Evolutionary conservation across 1,284 basidiomycete genomes (phyloP).

Genomic region (Cutaneotrichosporon dermatis): DNA sequence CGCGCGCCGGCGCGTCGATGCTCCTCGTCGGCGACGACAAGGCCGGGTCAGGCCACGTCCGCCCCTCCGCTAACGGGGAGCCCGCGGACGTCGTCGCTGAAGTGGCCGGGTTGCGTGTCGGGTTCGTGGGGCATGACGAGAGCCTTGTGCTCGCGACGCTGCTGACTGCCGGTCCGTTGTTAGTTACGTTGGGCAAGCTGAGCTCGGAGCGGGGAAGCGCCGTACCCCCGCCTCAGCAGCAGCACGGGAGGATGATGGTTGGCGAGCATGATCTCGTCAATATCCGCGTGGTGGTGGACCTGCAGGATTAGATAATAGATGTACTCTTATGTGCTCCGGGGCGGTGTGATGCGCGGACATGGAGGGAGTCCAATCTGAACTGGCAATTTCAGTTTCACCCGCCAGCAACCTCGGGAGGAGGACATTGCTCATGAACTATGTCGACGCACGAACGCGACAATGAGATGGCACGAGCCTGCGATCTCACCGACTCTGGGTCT

Average conservation of each 20-base stretch:
- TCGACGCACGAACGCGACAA: too few species aligned
- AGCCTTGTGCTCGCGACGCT: conserved; percentile 17
- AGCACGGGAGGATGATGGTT: conserved; percentile 10
- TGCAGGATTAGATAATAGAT: too few species aligned
- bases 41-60: conserved; percentile 20
- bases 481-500: too few species aligned
- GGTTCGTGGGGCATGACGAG: conserved; percentile 28
- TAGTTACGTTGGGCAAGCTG: not conserved
- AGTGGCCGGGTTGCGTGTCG: conserved; percentile 26
- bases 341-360: too few species aligned
- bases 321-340: too few species aligned
- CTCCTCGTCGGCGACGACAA: conserved; percentile 59
- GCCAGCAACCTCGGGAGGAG: too few species aligned
- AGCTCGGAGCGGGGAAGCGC: not conserved
- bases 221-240: not conserved
- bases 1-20: conserved; percentile 64
- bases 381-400: too few species aligned
- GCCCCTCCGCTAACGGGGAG: conserved; percentile 35
- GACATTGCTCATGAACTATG: too few species aligned
- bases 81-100: conserved; percentile 2
- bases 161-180: not conserved
- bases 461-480: too few species aligned
- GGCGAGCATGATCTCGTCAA: conserved; percentile 15
- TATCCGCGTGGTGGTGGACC: conserved; percentile 9
- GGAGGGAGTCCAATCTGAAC: too few species aligned